Evolutionary conservation across 371 early-diverging fungal species (phyloP), one percentile per base, ranked within the genome.

Genomic region (Batrachochytrium dendrobatidis): DNA sequence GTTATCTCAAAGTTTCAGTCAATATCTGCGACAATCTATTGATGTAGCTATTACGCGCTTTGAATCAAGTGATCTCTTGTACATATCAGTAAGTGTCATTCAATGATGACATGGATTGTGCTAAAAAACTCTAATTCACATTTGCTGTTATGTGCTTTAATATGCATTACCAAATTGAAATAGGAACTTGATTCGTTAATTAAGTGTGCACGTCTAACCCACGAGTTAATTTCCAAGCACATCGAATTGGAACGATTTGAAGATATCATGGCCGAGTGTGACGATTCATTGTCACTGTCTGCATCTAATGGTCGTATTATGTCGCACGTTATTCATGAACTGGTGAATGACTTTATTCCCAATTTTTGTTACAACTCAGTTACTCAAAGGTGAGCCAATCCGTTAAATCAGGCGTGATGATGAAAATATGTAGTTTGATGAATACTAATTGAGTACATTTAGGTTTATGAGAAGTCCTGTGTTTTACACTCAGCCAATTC

Each of bases 151-250:
- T 18, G 12, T 18, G 50, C 55, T 55, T 50, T n/a, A 43, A 22
- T 54, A 2, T 56, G n/a, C 44, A n/a, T 24, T 55, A n/a, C n/a
- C 32, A 3, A 6, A 20, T 25, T 28, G 50, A 7, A 1, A 20
- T 39, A 68, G 73, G 76, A 77, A 26, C 63, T 77, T 22, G 74
- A 75, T 22, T 44, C 59, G 12, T 61, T 79, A 30, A 39, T 79
- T n/a, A 48, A 64, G 25, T 59, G 34, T 31, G 55, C 60, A 6
- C 56, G 59, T 8, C 20, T 30, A 20, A 67, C 77, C 15, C 74
- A 75, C 52, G 33, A 55, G 30, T 51, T 68, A 7, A 52, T 77
- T 20, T 50, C 65, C 0, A 30, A 65, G 35, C 25, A 56, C 43
- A 53, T 75, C 22, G 43, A 34, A 5, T 60, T 77, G 6, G 76